Evolutionary conservation across 1,284 basidiomycete species (phyloP).

Genomic region (Tilletia horrida): DNA sequence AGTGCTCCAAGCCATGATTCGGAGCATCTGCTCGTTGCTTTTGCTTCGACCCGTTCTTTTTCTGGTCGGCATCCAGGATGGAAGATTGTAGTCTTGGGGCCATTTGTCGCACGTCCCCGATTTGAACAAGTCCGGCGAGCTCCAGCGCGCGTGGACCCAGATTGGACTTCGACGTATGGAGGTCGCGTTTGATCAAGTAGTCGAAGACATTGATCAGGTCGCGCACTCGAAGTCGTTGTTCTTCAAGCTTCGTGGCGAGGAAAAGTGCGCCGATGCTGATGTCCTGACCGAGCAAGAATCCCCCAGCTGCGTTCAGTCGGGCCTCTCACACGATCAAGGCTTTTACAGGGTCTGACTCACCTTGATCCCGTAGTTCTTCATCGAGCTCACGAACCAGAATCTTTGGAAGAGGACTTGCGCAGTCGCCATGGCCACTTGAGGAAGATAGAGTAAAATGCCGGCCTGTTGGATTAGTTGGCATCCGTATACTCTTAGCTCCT

Average conservation of each 20-base stretch:
- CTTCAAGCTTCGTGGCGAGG: constrained; percentile 91
- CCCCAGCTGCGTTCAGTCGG: background rate
- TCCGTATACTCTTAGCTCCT: constrained; percentile 78
- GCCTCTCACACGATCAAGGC: background rate
- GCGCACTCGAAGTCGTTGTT: constrained; percentile 82
- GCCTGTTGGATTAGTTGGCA: constrained; percentile 84
- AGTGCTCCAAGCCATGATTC: background rate
- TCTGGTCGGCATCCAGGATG: background rate
- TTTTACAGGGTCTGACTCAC: constrained; percentile 62
- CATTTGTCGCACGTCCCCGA: background rate
- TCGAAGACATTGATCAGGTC: constrained; percentile 94
- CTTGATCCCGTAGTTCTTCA: constrained; percentile 85
- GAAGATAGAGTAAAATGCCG: constrained; percentile 83
- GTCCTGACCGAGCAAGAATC: constrained; percentile 58
- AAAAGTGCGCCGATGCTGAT: constrained; percentile 88
- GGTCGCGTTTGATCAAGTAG: constrained; percentile 60
- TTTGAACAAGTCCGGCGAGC: background rate
- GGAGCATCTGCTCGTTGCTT: background rate
- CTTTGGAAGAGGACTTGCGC: constrained; percentile 94
- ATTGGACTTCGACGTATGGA: constrained; percentile 20
- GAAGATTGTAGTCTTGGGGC: background rate
- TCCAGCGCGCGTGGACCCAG: constrained; percentile 17
- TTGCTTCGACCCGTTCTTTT: background rate
- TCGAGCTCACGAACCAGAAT: constrained; percentile 92
- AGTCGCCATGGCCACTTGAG: constrained; percentile 91